Percentiles rank a stretch among this genome's conserved stretches.
These are phyloP conservation scores for Meyerozyma guilliermondii DNA, from an alignment of 1,139 yeast genomes.

Conservation along the genomic window DNA sequence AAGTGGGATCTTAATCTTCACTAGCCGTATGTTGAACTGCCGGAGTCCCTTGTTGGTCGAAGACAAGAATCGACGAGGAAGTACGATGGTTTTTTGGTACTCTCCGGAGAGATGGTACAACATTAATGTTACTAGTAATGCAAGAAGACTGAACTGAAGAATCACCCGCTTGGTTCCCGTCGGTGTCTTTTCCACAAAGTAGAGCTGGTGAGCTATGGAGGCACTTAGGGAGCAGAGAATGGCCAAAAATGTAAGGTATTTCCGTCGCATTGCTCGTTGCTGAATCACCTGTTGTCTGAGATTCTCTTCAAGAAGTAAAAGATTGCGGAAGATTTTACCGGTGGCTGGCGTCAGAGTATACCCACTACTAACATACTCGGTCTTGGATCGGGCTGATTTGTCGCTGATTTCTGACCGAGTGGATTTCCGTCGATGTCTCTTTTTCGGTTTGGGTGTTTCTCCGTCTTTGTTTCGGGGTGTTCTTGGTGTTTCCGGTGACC, in stretches of 20 bases:
- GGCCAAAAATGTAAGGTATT: slow-evolving; percentile 68
- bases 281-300: slow-evolving; percentile 74
- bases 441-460: slow-evolving; percentile 19
- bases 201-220: slow-evolving; percentile 37
- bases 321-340: slow-evolving; percentile 71
- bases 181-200: slow-evolving; percentile 20
- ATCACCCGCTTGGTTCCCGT: slow-evolving; percentile 38
- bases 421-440: slow-evolving; percentile 26
- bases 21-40: slow-evolving; percentile 73
- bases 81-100: slow-evolving; percentile 76
- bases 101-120: slow-evolving; percentile 87
- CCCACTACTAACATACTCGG: slow-evolving; percentile 25
- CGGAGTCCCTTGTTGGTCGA: slow-evolving; percentile 85
- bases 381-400: slow-evolving; percentile 14
- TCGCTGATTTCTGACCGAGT: slow-evolving; percentile 26
- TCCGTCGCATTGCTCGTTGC: slow-evolving; percentile 64
- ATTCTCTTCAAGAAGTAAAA: slow-evolving; percentile 80
- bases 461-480: slow-evolving; percentile 5
- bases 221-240: slow-evolving; percentile 41
- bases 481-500: not conserved
- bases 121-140: slow-evolving; percentile 64
- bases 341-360: slow-evolving; percentile 51
- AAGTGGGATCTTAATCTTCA: slow-evolving; percentile 59
- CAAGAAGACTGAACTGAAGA: slow-evolving; percentile 59
- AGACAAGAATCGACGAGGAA: slow-evolving; percentile 72